phyloP scores from a whole-genome alignment of 2,329 filamentous ascomycete genomes.

The Plenodomus biglobosus region DNA sequence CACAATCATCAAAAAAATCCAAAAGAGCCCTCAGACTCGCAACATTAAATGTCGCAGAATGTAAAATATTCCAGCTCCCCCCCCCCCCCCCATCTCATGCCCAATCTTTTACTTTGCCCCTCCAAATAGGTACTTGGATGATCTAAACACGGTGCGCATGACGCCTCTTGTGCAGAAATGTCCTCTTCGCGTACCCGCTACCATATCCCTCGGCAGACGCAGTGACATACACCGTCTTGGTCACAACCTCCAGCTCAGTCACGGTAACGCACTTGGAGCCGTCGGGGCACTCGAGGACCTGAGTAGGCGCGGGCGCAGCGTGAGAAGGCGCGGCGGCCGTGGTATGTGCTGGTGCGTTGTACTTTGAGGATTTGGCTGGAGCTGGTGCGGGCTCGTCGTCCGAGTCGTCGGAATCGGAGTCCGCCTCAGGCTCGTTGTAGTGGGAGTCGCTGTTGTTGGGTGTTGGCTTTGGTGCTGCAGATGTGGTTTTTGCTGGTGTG shows the following conservation, averaged over 20 bases:
- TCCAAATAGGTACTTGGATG: too few relatives aligned
- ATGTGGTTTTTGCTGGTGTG: conserved; percentile 4
- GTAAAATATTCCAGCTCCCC: not conserved
- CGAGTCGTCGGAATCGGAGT: conserved; percentile 3
- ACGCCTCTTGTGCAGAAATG: not conserved
- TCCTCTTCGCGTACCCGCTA: conserved; percentile 16
- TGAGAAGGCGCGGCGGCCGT: conserved; percentile 18
- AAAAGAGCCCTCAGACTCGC: conserved; percentile 20
- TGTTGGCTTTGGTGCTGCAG: conserved; percentile 12
- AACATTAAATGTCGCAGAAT: conserved; percentile 17
- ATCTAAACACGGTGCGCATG: conserved; percentile 8
- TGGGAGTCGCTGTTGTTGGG: conserved; percentile 10
- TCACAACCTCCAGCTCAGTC: conserved; percentile 26
- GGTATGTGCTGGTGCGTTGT: conserved; percentile 11
- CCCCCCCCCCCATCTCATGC: not conserved
- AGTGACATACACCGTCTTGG: conserved; percentile 32
- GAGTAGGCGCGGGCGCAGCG: conserved; percentile 22
- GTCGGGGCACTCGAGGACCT: conserved; percentile 17
- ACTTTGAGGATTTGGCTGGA: not conserved
- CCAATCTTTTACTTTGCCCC: too few relatives aligned
- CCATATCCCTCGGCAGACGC: conserved; percentile 14
- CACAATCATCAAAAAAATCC: conserved; percentile 1
- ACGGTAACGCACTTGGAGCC: conserved; percentile 30
- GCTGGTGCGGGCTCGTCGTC: conserved; percentile 1
- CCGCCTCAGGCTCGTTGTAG: not conserved